Conservation (phyloP, 106 monocot species). For the Hemerocallis citrina region DNA sequence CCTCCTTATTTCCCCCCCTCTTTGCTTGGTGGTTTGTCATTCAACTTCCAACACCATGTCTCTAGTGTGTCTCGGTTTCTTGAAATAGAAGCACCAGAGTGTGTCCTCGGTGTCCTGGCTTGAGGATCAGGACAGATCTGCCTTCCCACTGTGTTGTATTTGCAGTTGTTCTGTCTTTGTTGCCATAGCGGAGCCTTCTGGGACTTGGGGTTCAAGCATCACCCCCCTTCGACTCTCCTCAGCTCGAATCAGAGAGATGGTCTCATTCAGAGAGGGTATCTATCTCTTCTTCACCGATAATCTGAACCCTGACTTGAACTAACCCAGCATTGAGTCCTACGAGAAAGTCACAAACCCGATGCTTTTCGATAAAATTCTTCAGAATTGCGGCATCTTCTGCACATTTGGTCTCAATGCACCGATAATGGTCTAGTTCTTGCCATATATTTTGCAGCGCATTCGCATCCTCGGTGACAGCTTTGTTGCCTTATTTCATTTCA, state of each 20-base stretch:
- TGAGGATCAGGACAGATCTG: not conserved
- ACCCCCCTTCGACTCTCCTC: constrained; percentile 1
- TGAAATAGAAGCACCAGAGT: too few relatives aligned
- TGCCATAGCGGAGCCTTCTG: not conserved
- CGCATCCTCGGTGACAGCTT: not conserved
- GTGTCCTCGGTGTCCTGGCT: not conserved
- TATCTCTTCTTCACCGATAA: not conserved
- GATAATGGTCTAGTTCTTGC: constrained; percentile 7
- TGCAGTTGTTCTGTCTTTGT: not conserved
- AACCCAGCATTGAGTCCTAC: not conserved
- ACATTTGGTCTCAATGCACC: constrained; percentile 5
- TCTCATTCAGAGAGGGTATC: not conserved
- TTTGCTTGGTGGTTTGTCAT: constrained; percentile 6
- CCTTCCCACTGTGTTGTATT: not conserved
- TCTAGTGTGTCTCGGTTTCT: constrained; percentile 9
- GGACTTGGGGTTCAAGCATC: not conserved
- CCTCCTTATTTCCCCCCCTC: not conserved
- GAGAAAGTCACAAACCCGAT: not conserved
- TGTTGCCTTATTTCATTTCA: constrained; percentile 1
- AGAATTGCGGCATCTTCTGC: constrained; percentile 4
- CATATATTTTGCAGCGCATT: not conserved
- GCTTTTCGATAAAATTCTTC: constrained; percentile 1
- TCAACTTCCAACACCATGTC: constrained; percentile 5
- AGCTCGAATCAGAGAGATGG: not conserved
- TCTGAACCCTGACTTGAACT: constrained; percentile 4